Conservation (phyloP, 345 rosid genomes). For the Heritiera fomes region DNA sequence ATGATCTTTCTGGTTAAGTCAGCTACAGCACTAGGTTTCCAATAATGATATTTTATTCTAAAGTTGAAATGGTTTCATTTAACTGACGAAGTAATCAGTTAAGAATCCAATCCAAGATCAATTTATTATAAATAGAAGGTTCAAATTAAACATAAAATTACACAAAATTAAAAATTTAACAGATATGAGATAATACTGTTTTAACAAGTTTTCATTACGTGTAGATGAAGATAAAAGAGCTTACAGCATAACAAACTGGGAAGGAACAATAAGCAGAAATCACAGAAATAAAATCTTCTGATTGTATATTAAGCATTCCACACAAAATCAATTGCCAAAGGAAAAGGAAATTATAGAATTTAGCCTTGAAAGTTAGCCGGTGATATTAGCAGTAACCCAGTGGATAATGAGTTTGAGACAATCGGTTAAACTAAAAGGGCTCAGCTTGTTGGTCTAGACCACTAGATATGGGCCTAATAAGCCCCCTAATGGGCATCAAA, state of each 20-base stretch:
- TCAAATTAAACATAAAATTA: no score
- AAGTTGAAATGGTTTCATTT: background rate
- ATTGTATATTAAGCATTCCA: no score
- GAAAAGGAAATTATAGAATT: background rate
- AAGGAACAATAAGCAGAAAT: no score
- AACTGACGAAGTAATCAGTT: background rate
- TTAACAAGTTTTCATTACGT: no score
- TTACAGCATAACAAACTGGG: no score
- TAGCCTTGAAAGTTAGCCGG: no score
- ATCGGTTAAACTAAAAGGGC: background rate
- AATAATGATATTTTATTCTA: background rate
- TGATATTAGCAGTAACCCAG: background rate
- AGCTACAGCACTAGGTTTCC: background rate
- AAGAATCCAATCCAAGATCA: no score
- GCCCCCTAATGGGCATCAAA: constrained; percentile 3
- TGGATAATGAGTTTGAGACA: background rate
- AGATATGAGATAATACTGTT: no score
- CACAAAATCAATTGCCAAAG: background rate
- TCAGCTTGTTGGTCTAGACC: background rate
- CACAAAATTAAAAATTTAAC: no score
- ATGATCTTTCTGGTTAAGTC: background rate
- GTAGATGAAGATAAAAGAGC: no score
- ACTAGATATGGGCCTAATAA: background rate
- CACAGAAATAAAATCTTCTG: no score
- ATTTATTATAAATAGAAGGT: no score